phyloP scores from a whole-genome alignment of 495 filamentous ascomycete genomes.

The Glutinoglossum americanum region DNA sequence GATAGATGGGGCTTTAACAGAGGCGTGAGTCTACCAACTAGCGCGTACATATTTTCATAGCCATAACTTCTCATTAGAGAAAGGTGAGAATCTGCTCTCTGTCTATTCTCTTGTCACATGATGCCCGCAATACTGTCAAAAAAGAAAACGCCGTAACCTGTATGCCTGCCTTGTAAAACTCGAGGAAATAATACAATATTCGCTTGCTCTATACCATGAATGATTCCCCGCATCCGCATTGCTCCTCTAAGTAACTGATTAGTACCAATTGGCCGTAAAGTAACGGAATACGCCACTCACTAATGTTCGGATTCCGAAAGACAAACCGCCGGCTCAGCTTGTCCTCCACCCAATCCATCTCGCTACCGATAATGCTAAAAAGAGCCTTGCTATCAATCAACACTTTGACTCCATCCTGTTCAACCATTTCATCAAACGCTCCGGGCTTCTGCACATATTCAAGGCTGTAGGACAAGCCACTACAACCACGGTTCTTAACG shows the following conservation, averaged over 20 bases:
- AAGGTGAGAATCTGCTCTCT: neutral
- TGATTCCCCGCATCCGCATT: constrained; percentile 93
- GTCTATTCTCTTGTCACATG: neutral
- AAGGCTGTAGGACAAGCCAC: constrained; percentile 81
- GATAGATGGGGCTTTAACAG: too few relatives aligned
- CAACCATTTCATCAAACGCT: constrained; percentile 75
- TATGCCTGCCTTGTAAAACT: neutral
- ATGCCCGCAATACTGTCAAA: neutral
- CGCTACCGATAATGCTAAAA: constrained; percentile 92
- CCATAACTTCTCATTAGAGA: neutral
- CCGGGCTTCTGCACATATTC: constrained; percentile 86
- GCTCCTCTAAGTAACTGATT: constrained; percentile 42
- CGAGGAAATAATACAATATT: neutral
- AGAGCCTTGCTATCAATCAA: constrained; percentile 91
- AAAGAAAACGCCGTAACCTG: neutral
- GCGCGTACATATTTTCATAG: neutral
- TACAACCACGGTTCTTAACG: constrained; percentile 89
- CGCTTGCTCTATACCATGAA: constrained; percentile 58
- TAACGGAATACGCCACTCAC: constrained; percentile 31
- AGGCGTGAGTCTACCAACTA: too few relatives aligned
- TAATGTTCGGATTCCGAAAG: constrained; percentile 95
- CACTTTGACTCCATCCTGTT: constrained; percentile 91
- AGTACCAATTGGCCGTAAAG: neutral
- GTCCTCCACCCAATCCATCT: constrained; percentile 99
- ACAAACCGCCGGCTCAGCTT: constrained; percentile 77